phyloP scores from a whole-genome alignment of 1,139 yeast genomes.

The Eremothecium gossypii region DNA sequence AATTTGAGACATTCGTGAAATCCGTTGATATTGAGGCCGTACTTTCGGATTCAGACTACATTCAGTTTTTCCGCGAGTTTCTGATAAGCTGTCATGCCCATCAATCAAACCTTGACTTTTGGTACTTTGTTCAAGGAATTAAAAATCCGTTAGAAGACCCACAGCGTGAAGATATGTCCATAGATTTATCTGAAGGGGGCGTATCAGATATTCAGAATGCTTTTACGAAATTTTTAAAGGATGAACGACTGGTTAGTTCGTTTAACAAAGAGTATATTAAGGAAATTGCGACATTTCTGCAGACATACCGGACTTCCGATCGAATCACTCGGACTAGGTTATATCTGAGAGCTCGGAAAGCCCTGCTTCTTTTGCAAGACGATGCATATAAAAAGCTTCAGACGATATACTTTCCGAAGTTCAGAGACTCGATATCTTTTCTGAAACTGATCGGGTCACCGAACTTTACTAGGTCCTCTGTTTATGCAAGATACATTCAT shows the following conservation, averaged over 20 bases:
- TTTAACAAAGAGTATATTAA: neutral
- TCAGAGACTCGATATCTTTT: slow-evolving; percentile 45
- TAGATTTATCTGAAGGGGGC: slow-evolving; percentile 12
- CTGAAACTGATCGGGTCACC: slow-evolving; percentile 30
- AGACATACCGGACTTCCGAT: neutral
- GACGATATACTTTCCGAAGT: slow-evolving; percentile 44
- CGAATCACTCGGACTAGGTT: neutral
- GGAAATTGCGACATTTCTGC: neutral
- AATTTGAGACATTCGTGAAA: slow-evolving; percentile 13
- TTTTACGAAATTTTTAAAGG: slow-evolving; percentile 5
- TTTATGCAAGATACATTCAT: slow-evolving; percentile 12
- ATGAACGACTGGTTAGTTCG: slow-evolving; percentile 2
- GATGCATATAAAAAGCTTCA: slow-evolving; percentile 42
- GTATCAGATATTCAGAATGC: slow-evolving; percentile 7
- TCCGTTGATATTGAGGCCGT: slow-evolving; percentile 1
- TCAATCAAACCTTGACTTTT: slow-evolving; percentile 40
- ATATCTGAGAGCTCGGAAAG: slow-evolving; percentile 41
- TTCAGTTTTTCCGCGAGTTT: slow-evolving; percentile 14
- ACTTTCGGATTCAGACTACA: neutral
- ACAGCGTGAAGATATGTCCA: slow-evolving; percentile 23
- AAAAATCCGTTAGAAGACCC: slow-evolving; percentile 64
- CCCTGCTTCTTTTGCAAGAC: slow-evolving; percentile 48
- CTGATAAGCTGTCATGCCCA: slow-evolving; percentile 8
- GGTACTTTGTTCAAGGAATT: slow-evolving; percentile 58
- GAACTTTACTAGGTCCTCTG: slow-evolving; percentile 13